Evolutionary conservation across 768 basidiomycete genomes (phyloP), one percentile per base, ranked within the genome.

Genomic region (Trametes meyenii): DNA sequence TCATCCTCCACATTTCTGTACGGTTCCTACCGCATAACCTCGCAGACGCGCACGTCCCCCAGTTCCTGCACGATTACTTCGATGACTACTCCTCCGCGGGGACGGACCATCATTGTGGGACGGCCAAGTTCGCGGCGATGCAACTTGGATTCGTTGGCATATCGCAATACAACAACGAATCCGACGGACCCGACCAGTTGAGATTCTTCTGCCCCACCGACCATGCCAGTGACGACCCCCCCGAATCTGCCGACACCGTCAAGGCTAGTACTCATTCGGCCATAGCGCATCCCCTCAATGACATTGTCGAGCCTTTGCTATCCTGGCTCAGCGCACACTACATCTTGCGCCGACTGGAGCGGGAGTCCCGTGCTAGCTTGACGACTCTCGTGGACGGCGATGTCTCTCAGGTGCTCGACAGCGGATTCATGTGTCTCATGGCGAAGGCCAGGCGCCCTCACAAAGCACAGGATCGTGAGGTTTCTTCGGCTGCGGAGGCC

Each of bases 21-120:
- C 62, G 65, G 16, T 38, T 54, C n/a, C 63, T 66, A 14, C 61
- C 39, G 1, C 39, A 50, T 49, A 69, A 52, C 57, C 56, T 56
- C 36, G 59, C 54, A 12, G 56, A 66, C 19, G 10, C 21, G 0
- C 14, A 26, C 24, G 66, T 53, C 0, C 61, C 56, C 19, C 55
- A 40, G 43, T 64, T 62, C 38, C 46, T 46, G n/a, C 61, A 67
- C 38, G 40, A 43, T 19, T 56, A 52, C 44, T 62, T 53, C 43
- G 55, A 57, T n/a, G 61, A 39, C 21, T 51, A 26, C 51, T 17
- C 50, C 4, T 1, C 17, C 0, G 17, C 21, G 29, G 10, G 33
- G 11, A 26, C n/a, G 16, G 33, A 19, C 0, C 50, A 19, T 50
- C 14, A 17, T 1, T 50, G 50, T 17, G 50, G 50, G 26, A 5